Evolutionary conservation across 257 asterid genomes (phyloP).

Genomic region (Przewalskia tangutica): DNA sequence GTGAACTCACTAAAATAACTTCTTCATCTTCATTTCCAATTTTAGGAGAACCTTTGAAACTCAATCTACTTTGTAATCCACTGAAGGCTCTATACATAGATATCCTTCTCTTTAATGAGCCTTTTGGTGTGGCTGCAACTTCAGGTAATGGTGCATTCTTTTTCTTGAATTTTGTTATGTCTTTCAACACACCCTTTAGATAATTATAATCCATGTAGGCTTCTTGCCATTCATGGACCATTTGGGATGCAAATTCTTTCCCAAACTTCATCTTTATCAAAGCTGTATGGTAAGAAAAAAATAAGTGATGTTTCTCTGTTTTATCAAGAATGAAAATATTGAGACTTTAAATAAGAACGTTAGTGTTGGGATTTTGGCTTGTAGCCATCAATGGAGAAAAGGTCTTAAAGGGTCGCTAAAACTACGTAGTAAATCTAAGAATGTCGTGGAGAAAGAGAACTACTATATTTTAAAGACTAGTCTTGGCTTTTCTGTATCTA

Average conservation of each 20-base stretch:
- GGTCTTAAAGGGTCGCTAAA: not conserved
- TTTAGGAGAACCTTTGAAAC: slow-evolving; percentile 8
- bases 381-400: not conserved
- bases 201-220: slow-evolving; percentile 63
- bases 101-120: slow-evolving; percentile 37
- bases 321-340: not conserved
- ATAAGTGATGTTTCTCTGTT: not conserved
- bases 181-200: slow-evolving; percentile 45
- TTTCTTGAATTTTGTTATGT: slow-evolving; percentile 22
- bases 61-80: slow-evolving; percentile 35
- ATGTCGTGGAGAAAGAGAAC: not conserved
- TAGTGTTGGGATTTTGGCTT: not conserved
- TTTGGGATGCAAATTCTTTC: slow-evolving; percentile 68
- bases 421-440: not conserved
- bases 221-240: slow-evolving; percentile 78
- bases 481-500: not conserved
- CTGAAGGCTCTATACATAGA: slow-evolving; percentile 75
- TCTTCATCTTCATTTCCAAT: slow-evolving; percentile 43
- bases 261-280: slow-evolving; percentile 67
- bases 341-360: not conserved
- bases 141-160: slow-evolving; percentile 6
- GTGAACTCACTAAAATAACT: slow-evolving; percentile 40
- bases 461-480: not conserved
- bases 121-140: slow-evolving; percentile 11
- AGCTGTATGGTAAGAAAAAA: not conserved